phyloP scores from a whole-genome alignment of 148 eudicot genomes.

The Dysphania ambrosioides region DNA sequence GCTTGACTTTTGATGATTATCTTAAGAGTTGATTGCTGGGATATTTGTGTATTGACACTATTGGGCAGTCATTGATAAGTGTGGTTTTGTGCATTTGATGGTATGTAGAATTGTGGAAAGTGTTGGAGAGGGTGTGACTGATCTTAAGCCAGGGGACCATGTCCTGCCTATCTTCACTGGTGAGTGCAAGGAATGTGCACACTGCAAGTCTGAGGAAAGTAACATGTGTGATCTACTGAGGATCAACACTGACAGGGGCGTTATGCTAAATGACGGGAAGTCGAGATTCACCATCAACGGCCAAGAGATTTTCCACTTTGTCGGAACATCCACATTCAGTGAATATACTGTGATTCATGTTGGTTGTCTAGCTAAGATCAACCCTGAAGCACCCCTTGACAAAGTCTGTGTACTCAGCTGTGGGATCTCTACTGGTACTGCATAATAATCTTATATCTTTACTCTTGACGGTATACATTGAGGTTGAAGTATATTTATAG shows the following conservation, averaged over 20 bases:
- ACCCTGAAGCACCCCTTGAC: slow-evolving; percentile 73
- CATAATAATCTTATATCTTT: background rate
- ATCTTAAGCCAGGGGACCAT: slow-evolving; percentile 58
- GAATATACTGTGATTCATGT: slow-evolving; percentile 61
- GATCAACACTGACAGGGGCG: slow-evolving; percentile 69
- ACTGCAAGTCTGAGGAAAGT: slow-evolving; percentile 70
- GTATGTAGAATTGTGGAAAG: slow-evolving; percentile 65
- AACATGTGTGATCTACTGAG: slow-evolving; percentile 72
- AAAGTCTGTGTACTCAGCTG: slow-evolving; percentile 79
- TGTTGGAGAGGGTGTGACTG: slow-evolving; percentile 78
- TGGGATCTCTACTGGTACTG: slow-evolving; percentile 60
- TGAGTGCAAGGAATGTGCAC: slow-evolving; percentile 63
- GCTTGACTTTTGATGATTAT: background rate
- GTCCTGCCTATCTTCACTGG: slow-evolving; percentile 73
- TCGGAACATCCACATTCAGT: slow-evolving; percentile 72
- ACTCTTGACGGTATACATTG: background rate
- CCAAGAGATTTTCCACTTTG: slow-evolving; percentile 55
- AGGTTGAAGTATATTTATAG: background rate
- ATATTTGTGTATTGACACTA: background rate
- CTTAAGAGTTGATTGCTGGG: background rate
- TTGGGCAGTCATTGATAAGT: background rate
- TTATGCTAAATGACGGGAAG: slow-evolving; percentile 53
- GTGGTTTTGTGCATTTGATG: background rate
- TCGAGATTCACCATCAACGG: slow-evolving; percentile 58
- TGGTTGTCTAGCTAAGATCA: slow-evolving; percentile 65